Conservation (phyloP, 2,329 filamentous ascomycete genomes). For the Diaporthe nobilis region DNA sequence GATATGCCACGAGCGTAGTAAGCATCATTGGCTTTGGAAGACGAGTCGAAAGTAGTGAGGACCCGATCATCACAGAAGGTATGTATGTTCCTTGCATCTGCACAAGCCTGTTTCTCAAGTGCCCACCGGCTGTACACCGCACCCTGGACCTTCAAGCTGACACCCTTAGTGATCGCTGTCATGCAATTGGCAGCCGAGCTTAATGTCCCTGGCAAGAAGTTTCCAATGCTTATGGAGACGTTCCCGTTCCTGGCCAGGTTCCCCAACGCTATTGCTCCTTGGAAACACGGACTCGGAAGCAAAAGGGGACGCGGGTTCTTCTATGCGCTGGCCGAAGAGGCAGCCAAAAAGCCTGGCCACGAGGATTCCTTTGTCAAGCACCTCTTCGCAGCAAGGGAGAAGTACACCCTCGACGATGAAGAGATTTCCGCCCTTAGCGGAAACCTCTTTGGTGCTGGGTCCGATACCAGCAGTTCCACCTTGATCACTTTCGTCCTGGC, state of each 20-base stretch:
- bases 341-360: conserved; percentile 55
- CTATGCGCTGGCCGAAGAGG: conserved; percentile 66
- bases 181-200: conserved; percentile 71
- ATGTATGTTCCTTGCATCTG: conserved; percentile 8
- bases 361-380: conserved; percentile 60
- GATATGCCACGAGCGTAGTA: conserved; percentile 67
- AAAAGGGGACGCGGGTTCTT: conserved; percentile 65
- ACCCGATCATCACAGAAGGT: conserved; percentile 69
- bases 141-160: not conserved
- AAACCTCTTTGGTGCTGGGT: conserved; percentile 63
- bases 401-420: conserved; percentile 59
- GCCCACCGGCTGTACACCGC: not conserved
- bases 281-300: conserved; percentile 64
- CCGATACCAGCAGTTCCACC: conserved; percentile 64
- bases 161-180: conserved; percentile 61
- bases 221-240: conserved; percentile 70
- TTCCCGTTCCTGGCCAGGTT: conserved; percentile 65
- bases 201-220: conserved; percentile 66
- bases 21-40: conserved; percentile 71
- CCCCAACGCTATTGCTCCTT: conserved; percentile 63
- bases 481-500: conserved; percentile 64
- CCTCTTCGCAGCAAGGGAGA: conserved; percentile 62
- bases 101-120: not conserved
- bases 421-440: conserved; percentile 63
- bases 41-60: conserved; percentile 62